Evolutionary conservation across 371 early-diverging fungal species (phyloP).

Genomic region (Mortierella sp.): DNA sequence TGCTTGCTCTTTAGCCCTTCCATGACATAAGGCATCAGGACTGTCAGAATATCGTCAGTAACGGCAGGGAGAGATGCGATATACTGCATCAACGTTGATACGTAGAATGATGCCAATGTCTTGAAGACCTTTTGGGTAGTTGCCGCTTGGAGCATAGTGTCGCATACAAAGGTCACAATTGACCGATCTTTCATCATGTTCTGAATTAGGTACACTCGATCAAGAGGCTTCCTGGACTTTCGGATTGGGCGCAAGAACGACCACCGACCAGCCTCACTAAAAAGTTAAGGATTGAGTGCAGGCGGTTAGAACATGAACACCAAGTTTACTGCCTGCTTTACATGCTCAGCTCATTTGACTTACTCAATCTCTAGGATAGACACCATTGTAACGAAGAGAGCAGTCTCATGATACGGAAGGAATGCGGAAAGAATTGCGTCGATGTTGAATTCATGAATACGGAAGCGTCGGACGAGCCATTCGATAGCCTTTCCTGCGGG

Average conservation of each 20-base stretch:
- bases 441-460: slow-evolving; percentile 88
- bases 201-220: slow-evolving; percentile 70
- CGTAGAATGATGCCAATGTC: slow-evolving; percentile 74
- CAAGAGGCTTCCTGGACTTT: slow-evolving; percentile 67
- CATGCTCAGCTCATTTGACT: slow-evolving; percentile 18
- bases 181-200: slow-evolving; percentile 67
- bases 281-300: background rate
- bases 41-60: slow-evolving; percentile 58
- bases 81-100: slow-evolving; percentile 70
- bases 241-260: slow-evolving; percentile 71
- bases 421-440: slow-evolving; percentile 80
- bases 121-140: slow-evolving; percentile 57
- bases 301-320: background rate
- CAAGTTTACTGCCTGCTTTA: background rate
- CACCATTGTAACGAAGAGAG: slow-evolving; percentile 85
- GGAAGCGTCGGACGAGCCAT: slow-evolving; percentile 93
- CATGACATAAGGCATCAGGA: slow-evolving; percentile 70
- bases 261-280: slow-evolving; percentile 73
- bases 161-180: slow-evolving; percentile 75
- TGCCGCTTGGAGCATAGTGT: slow-evolving; percentile 59
- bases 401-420: slow-evolving; percentile 94
- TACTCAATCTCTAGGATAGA: slow-evolving; percentile 75
- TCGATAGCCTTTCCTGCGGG: slow-evolving; percentile 90
- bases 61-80: slow-evolving; percentile 61
- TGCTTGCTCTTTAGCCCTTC: slow-evolving; percentile 60